Base-by-base conservation (phyloP, 2,329 filamentous ascomycete species). In the Stemphylium beticola region DNA sequence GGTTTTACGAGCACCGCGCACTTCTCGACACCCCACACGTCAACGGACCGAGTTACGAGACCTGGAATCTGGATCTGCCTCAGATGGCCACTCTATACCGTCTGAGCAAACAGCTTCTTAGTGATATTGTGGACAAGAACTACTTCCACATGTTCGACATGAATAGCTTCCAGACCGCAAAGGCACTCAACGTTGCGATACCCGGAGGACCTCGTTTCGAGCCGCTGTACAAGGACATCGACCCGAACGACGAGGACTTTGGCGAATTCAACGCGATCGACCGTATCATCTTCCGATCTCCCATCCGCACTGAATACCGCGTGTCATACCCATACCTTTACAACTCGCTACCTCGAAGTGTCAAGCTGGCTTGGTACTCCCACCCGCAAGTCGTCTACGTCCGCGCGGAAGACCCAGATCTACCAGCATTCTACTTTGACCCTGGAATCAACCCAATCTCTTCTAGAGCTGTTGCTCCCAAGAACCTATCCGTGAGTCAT, bases 241-340 rank as follows among this genome's bases (percentile, higher is more conserved):
- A 99, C 74, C 95, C 95, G 2, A 99, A 99, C 67, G 93, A 98
- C 65, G 95, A 99, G 76, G 95, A 99, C 72, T 99, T 99, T 77
- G 95, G 95, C 77, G 95, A 99, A 77, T 99, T 99, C 83, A 99
- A 99, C 72, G 95, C 95, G 31, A 99, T 99, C 67, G 95, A 99
- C 71, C 91, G 96, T 65, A 99, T 99, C 77, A 99, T 99, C 65
- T 99, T 99, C 83, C 90, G 95, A 62, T 89, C 90, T 41, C 93
- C 93, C 0, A 96, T 98, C 62, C 87, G 93, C 65, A 99, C 93
- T 8, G 95, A 99, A 77, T 97, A 96, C 70, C 87, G 93, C 40
- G 95, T 99, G 38, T 92, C 92, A 0, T 98, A 91, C 74, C 95
- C 95, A 0, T 97, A 89, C 74, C 82, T 99, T 5, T 99, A 99